Conservation (phyloP, 1,139 yeast species). For the Pichia sp. region DNA sequence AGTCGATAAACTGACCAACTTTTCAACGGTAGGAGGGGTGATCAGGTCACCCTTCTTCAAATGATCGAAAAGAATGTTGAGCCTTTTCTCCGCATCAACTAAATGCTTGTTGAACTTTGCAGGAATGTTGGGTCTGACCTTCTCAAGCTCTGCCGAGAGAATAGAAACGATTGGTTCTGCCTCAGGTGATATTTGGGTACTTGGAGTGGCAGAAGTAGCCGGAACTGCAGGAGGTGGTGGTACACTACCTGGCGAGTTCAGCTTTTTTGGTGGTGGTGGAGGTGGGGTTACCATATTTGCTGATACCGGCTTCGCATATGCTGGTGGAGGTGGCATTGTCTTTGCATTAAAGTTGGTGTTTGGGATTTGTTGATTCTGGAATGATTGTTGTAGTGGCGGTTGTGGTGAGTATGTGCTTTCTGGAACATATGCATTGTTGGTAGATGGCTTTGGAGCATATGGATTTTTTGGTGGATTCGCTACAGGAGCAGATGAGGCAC, state of each 20-base stretch:
- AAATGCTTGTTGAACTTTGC: constrained; percentile 70
- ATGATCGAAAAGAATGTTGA: constrained; percentile 72
- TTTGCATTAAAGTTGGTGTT: constrained; percentile 8
- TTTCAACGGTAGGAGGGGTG: constrained; percentile 50
- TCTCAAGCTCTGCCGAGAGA: constrained; percentile 50
- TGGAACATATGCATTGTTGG: constrained; percentile 19
- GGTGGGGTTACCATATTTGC: constrained; percentile 5
- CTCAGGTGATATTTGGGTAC: constrained; percentile 35
- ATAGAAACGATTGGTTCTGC: constrained; percentile 56
- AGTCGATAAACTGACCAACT: constrained; percentile 48
- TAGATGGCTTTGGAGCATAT: constrained; percentile 18
- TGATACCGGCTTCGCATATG: constrained; percentile 19
- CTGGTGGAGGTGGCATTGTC: constrained; percentile 17
- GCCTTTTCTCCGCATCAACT: constrained; percentile 76
- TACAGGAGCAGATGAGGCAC: constrained; percentile 18
- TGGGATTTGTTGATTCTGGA: constrained; percentile 4
- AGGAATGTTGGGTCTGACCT: constrained; percentile 72
- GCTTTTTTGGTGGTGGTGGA: not conserved
- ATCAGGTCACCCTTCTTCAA: constrained; percentile 71
- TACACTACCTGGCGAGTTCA: not conserved
- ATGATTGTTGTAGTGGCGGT: constrained; percentile 1
- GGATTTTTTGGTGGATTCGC: constrained; percentile 20
- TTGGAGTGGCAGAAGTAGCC: not conserved
- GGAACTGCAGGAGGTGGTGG: not conserved
- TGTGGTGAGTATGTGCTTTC: constrained; percentile 1